Conservation (phyloP, 139 green algal species). For the Picochlorum sp. region DNA sequence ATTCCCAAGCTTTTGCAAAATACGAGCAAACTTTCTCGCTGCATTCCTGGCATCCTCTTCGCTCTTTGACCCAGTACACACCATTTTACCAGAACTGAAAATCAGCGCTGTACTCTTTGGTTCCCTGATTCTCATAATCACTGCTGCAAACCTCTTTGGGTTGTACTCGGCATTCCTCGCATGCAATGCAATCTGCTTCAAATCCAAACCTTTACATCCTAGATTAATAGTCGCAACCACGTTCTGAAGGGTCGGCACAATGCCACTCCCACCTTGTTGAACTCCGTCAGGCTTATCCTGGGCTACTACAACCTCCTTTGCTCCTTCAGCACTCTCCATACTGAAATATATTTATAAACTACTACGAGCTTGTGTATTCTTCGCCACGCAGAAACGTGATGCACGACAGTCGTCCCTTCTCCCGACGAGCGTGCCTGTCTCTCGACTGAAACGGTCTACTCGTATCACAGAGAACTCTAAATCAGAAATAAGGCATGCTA, state of each 20-base stretch:
- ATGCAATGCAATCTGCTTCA: constrained; percentile 94
- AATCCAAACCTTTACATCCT: constrained; percentile 76
- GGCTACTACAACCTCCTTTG: neutral
- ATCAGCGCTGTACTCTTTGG: constrained; percentile 98
- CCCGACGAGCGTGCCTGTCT: too few species aligned
- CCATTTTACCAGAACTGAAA: constrained; percentile 96
- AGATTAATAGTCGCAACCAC: constrained; percentile 97
- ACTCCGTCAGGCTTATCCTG: neutral
- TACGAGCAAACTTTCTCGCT: constrained; percentile 84
- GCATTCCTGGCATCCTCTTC: constrained; percentile 61
- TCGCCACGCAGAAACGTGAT: too few species aligned
- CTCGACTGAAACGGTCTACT: too few species aligned
- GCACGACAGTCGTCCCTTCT: too few species aligned
- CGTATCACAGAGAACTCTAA: too few species aligned
- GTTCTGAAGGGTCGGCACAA: constrained; percentile 58
- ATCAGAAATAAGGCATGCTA: too few species aligned
- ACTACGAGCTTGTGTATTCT: too few species aligned
- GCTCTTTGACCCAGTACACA: constrained; percentile 86
- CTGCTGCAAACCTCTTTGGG: constrained; percentile 97
- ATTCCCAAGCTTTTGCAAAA: constrained; percentile 88
- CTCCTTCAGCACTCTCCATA: neutral
- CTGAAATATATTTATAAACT: too few species aligned
- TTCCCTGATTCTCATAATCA: constrained; percentile 98
- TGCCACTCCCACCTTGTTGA: neutral
- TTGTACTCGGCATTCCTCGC: constrained; percentile 99